phyloP scores from a whole-genome alignment of 495 filamentous ascomycete species.

The Schizothecium vesticola region DNA sequence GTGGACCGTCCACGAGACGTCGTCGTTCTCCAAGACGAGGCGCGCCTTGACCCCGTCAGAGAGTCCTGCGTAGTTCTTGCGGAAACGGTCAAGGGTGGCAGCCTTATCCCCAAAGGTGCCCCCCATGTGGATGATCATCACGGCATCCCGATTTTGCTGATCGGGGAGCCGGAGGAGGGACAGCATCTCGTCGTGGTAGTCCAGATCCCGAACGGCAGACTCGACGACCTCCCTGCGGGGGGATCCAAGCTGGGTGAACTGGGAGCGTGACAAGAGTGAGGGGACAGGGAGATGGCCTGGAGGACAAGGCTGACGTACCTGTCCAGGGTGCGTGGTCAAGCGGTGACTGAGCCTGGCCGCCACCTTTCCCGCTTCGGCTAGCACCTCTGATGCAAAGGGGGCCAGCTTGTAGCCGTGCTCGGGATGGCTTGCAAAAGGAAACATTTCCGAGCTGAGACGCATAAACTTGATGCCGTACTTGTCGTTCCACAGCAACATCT shows the following conservation, averaged over 20 bases:
- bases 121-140: slow-evolving; percentile 95
- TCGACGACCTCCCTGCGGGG: slow-evolving; percentile 69
- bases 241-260: slow-evolving; percentile 85
- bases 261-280: slow-evolving; percentile 10
- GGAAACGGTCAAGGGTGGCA: slow-evolving; percentile 75
- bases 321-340: slow-evolving; percentile 86
- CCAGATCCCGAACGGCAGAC: slow-evolving; percentile 73
- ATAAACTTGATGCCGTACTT: slow-evolving; percentile 89
- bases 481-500: slow-evolving; percentile 91
- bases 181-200: slow-evolving; percentile 85
- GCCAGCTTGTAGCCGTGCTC: slow-evolving; percentile 85
- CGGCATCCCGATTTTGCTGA: slow-evolving; percentile 79
- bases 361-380: slow-evolving; percentile 71
- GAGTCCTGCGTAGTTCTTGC: slow-evolving; percentile 62
- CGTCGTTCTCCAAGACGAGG: slow-evolving; percentile 91
- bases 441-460: slow-evolving; percentile 91
- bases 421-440: slow-evolving; percentile 85
- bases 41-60: slow-evolving; percentile 68
- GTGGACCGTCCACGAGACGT: slow-evolving; percentile 83
- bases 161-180: slow-evolving; percentile 69
- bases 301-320: slow-evolving; percentile 35
- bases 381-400: slow-evolving; percentile 74
- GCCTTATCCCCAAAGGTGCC: slow-evolving; percentile 85
- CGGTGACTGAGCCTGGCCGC: slow-evolving; percentile 79
- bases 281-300: not conserved